Percentiles rank a stretch among this genome's conserved stretches.
Evolutionary conservation across 192 early-diverging fungal species (phyloP).

Genomic region (Geranomyces variabilis): DNA sequence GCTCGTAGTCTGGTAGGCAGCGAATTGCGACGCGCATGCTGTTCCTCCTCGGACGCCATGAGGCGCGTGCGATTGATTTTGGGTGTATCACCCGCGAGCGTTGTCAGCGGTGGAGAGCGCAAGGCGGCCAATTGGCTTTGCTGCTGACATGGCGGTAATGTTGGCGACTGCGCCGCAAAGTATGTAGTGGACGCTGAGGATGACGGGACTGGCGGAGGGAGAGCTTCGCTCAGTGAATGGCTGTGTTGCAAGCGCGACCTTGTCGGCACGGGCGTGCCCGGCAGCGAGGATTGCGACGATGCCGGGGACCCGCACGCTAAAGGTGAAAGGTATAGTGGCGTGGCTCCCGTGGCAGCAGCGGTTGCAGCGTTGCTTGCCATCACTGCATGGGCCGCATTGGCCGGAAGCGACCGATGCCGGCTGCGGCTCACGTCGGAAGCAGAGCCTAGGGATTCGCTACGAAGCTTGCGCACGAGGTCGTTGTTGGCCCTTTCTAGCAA

Average conservation of each 20-base stretch:
- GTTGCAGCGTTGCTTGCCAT: conserved; percentile 5
- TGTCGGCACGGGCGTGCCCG: background rate
- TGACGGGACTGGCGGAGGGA: conserved; percentile 11
- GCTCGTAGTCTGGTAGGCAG: conserved; percentile 45
- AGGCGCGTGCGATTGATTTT: conserved; percentile 17
- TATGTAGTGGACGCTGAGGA: background rate
- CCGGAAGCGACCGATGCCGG: conserved; percentile 48
- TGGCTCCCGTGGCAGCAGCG: background rate
- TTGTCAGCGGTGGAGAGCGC: conserved; percentile 18
- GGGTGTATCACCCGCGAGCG: conserved; percentile 29
- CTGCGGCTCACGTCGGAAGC: conserved; percentile 29
- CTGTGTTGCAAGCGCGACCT: conserved; percentile 6
- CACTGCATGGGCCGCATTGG: conserved; percentile 6
- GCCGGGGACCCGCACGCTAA: background rate
- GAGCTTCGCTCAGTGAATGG: background rate
- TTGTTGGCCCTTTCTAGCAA: conserved; percentile 89
- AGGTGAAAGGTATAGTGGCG: background rate
- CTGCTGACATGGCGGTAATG: background rate
- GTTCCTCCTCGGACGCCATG: conserved; percentile 8
- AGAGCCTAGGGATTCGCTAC: conserved; percentile 56
- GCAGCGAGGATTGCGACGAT: background rate
- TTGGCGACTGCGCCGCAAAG: background rate
- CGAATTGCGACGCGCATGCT: conserved; percentile 41
- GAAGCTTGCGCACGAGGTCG: conserved; percentile 78
- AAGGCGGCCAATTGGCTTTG: background rate